Evolutionary conservation across 768 basidiomycete genomes (phyloP), one percentile per base, ranked within the genome.

Genomic region (Hericium rajendrae): DNA sequence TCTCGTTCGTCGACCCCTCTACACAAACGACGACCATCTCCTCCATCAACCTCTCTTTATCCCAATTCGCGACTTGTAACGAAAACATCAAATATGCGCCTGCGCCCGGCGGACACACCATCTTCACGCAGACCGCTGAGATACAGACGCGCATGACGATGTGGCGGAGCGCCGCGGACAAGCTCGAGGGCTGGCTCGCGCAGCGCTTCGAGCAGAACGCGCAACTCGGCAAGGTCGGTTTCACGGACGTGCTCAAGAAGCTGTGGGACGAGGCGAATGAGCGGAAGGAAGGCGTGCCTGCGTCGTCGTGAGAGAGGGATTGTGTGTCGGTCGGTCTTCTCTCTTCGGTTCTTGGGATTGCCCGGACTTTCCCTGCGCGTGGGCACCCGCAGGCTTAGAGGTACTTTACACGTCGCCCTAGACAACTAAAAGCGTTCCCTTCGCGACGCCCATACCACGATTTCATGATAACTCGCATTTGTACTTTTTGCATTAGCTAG

Each of bases 151-250:
- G 90, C 55, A 80, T 88, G 81, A 75, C 81, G 2, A 73, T 91
- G 55, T 92, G 91, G 89, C 78, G 88, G 65, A 81, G 80, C 38
- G 82, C 91, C 51, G 88, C 91, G 6, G 86, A 91, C 69, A 80
- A 82, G 62, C 75, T 97, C 41, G 94, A 97, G 74, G 76, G 75
- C 64, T 93, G 88, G 83, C 81, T 93, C 54, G 84, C 86, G 24
- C 84, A 94, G 71, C 80, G 93, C 57, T 97, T 97, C 64, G 86
- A 90, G 70, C 86, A 91, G 69, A 97, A 97, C 67, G 94, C 94
- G 2, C 88, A 87, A 51, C 73, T 88, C 38, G 94, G 94, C 54
- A 91, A 93, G 70, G 73, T 85, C 54, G 94, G 87, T 22, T 94
- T 97, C 71, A 89, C 91, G 48, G 89, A 92, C 66, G 93, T 97